phyloP scores from a whole-genome alignment of 768 basidiomycete species.

The Cystobasidium onofrii region DNA sequence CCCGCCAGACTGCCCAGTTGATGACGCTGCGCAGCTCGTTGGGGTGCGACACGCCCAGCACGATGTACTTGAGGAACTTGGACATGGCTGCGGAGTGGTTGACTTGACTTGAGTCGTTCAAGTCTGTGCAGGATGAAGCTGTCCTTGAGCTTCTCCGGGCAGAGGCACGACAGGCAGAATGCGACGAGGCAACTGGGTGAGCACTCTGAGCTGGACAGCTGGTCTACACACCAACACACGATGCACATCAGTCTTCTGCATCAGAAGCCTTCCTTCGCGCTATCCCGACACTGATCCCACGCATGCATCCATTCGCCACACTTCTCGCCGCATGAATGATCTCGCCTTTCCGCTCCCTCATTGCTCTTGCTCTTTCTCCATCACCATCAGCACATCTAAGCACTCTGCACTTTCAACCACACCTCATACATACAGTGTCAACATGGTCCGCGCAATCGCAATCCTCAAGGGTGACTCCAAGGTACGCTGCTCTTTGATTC shows the following conservation, averaged over 20 bases:
- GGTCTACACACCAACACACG: too few relatives aligned
- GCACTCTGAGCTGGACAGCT: too few relatives aligned
- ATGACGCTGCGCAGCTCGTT: constrained; percentile 72
- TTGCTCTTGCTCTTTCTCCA: neutral
- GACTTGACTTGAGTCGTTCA: too few relatives aligned
- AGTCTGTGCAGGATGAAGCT: too few relatives aligned
- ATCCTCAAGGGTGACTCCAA: constrained; percentile 33
- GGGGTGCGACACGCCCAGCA: constrained; percentile 55
- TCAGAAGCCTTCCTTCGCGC: too few relatives aligned
- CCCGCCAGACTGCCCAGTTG: constrained; percentile 59
- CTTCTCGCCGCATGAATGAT: neutral
- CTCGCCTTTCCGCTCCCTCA: neutral
- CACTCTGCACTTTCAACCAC: neutral
- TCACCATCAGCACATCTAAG: neutral
- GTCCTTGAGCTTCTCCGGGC: too few relatives aligned
- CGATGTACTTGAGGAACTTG: constrained; percentile 20
- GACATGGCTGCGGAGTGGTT: constrained; percentile 3
- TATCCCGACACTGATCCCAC: neutral
- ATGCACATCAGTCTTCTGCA: too few relatives aligned
- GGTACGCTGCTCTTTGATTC: constrained; percentile 2
- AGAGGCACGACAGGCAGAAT: too few relatives aligned
- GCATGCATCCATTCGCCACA: neutral
- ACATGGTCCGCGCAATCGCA: constrained; percentile 28
- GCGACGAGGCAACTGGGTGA: too few relatives aligned
- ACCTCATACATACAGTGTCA: neutral